Evolutionary conservation across 1,139 yeast genomes (phyloP), one percentile per base, ranked within the genome.

Genomic region (Scheffersomyces segobiensis): DNA sequence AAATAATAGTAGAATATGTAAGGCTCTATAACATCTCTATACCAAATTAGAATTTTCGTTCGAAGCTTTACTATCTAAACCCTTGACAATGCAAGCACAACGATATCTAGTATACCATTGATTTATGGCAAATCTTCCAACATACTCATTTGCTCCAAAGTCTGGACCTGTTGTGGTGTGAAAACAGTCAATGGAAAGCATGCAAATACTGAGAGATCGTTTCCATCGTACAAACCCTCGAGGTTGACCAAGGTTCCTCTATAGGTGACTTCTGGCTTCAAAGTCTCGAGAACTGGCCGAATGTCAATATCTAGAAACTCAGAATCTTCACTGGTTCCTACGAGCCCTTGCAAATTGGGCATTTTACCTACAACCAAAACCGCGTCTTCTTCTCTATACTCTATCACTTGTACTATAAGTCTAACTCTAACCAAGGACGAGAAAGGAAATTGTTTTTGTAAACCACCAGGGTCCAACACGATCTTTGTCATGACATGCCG

Each of bases 381-480:
- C 3, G 67, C 56, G 3, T 56, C 60, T 4, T 50, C 46, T 5
- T 62, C 62, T 17, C 50, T 50, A 58, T 68, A 74, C 14, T 60
- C 59, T 5, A 66, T 56, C 5, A 75, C 74, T 60, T 78, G 82
- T 3, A 66, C 78, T 10, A 78, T 56, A 20, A 77, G 52, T 20
- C 82, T 65, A 4, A 78, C 64, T 52, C 74, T 62, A 14, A 62
- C 64, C 2, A 71, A 59, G 4, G 60, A 62, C 1, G 74, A 62
- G 22, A 61, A 59, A 1, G 77, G 73, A 47, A 67, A 68, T 54
- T 62, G 61, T 6, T 59, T 52, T 20, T 57, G 52, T 20, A 78
- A 59, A 2, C 61, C 52, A 1, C 63, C 62, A 0, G 79, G 79
- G 46, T 74, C 76, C 22, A 76, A 54, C 18, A 74, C 67, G 39